These are phyloP conservation scores for Allodekkera sacchari DNA, from an alignment of 805 yeast genomes.

Conservation along the genomic window DNA sequence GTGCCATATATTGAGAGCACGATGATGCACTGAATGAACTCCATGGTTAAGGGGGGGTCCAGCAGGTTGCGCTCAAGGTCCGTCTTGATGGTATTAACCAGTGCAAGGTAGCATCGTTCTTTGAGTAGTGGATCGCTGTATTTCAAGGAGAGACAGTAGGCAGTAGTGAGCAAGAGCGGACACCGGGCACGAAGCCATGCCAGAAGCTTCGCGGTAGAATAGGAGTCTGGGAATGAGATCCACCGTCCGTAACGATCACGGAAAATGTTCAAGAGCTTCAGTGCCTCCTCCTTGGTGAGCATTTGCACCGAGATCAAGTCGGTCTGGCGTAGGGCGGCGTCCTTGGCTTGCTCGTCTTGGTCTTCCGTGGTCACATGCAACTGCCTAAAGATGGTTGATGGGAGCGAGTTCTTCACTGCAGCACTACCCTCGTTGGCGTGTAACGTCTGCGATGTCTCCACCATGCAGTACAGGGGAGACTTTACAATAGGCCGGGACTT, in stretches of 20 bases:
- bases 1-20: conserved; percentile 58
- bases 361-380: conserved; percentile 4
- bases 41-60: conserved; percentile 37
- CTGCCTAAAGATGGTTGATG: conserved; percentile 1
- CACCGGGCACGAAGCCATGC: conserved; percentile 41
- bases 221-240: conserved; percentile 59
- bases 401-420: neutral
- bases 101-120: conserved; percentile 31
- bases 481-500: neutral
- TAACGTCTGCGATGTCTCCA: conserved; percentile 1
- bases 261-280: conserved; percentile 46
- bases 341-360: conserved; percentile 4
- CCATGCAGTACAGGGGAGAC: neutral
- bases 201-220: conserved; percentile 40
- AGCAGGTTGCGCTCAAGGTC: conserved; percentile 41
- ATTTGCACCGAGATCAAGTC: conserved; percentile 48
- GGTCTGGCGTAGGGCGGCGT: conserved; percentile 7
- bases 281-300: conserved; percentile 38
- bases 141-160: conserved; percentile 56
- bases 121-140: conserved; percentile 34
- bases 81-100: conserved; percentile 37
- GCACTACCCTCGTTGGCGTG: conserved; percentile 4
- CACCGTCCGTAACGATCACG: conserved; percentile 66
- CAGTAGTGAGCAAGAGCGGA: conserved; percentile 56
- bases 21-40: conserved; percentile 61